These are phyloP conservation scores for Aspergillus uvarum DNA, from an alignment of 2,329 filamentous ascomycete species.

Conservation along the genomic window DNA sequence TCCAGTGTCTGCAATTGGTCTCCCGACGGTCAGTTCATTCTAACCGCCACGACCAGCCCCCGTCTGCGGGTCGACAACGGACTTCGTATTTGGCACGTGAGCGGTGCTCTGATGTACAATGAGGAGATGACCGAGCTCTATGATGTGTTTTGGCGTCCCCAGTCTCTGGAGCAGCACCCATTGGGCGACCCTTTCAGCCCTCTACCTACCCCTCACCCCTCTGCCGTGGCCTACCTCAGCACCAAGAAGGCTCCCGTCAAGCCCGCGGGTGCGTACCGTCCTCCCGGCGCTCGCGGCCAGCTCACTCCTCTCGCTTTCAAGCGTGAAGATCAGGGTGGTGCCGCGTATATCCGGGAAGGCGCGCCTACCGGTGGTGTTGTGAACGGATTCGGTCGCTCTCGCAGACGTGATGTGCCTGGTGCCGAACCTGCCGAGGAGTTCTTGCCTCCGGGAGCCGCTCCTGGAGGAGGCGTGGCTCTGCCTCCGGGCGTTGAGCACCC, in stretches of 20 bases:
- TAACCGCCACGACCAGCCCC: conserved; percentile 97
- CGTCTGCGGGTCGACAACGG: conserved; percentile 95
- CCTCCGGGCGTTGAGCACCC: conserved; percentile 61
- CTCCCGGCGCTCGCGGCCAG: conserved; percentile 86
- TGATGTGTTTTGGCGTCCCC: conserved; percentile 83
- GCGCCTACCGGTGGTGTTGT: conserved; percentile 57
- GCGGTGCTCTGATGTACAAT: conserved; percentile 87
- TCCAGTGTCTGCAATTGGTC: conserved; percentile 97
- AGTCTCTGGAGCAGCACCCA: conserved; percentile 60
- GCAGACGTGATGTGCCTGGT: conserved; percentile 79
- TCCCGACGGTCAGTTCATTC: conserved; percentile 88
- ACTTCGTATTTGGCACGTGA: conserved; percentile 90
- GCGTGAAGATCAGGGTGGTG: conserved; percentile 93
- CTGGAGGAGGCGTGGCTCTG: conserved; percentile 65
- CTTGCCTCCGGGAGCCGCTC: conserved; percentile 66
- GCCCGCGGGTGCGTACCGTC: conserved; percentile 93
- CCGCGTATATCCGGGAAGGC: conserved; percentile 80
- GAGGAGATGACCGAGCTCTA: conserved; percentile 95
- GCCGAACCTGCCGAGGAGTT: conserved; percentile 70
- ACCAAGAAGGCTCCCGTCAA: conserved; percentile 94
- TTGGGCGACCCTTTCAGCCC: conserved; percentile 70
- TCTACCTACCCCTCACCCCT: conserved; percentile 75
- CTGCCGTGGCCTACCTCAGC: conserved; percentile 76
- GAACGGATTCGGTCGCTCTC: conserved; percentile 77
- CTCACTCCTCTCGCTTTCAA: conserved; percentile 92